Percentiles rank a stretch among this genome's conserved stretches.
These are phyloP conservation scores for Avena insularis DNA, from an alignment of 176 grass and related monocot species.

Conservation along the genomic window DNA sequence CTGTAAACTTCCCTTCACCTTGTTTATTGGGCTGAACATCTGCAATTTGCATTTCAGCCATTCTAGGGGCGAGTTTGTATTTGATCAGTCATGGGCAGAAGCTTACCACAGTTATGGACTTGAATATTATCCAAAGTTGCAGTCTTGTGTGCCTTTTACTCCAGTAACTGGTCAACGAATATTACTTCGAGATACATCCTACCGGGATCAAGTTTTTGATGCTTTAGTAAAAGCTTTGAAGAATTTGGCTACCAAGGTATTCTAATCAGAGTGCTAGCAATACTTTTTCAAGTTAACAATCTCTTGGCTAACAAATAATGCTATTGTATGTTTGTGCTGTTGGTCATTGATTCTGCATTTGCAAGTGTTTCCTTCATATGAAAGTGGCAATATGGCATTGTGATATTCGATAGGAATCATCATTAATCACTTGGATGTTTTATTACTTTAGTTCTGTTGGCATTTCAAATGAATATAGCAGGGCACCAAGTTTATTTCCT, in stretches of 20 bases:
- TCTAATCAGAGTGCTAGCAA: constrained; percentile 11
- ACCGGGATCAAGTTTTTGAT: constrained; percentile 78
- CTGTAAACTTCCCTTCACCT: constrained; percentile 22
- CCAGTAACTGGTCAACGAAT: constrained; percentile 96
- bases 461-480: constrained; percentile 12
- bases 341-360: background rate
- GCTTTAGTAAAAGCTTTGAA: constrained; percentile 81
- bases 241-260: constrained; percentile 81
- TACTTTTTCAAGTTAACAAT: constrained; percentile 3
- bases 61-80: constrained; percentile 96
- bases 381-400: background rate
- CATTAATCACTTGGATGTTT: constrained; percentile 4
- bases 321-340: background rate
- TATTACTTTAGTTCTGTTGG: background rate
- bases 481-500: background rate
- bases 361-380: constrained; percentile 2
- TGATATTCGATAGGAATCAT: background rate
- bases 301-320: constrained; percentile 28
- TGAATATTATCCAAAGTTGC: constrained; percentile 92
- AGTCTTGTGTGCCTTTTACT: constrained; percentile 95
- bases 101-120: constrained; percentile 91
- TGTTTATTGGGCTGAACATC: constrained; percentile 41
- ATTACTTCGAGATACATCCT: constrained; percentile 75
- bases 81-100: constrained; percentile 94
- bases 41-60: constrained; percentile 74